phyloP scores from a whole-genome alignment of 2,329 filamentous ascomycete species.

The Pseudocercospora eumusae region DNA sequence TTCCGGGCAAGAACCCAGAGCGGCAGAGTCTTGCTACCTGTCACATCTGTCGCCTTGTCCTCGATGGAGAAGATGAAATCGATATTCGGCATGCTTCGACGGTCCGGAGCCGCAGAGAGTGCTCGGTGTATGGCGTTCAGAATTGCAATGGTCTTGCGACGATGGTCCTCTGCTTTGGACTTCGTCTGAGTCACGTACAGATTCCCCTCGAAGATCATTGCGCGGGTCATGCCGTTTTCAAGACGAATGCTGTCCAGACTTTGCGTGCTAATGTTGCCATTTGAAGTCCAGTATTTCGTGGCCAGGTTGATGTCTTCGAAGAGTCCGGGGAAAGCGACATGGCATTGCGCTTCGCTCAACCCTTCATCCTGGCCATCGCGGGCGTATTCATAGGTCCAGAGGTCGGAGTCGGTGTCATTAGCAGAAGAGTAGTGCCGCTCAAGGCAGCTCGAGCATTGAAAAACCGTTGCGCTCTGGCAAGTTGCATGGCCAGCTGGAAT shows the following conservation, averaged over 20 bases:
- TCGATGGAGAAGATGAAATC: constrained; percentile 54
- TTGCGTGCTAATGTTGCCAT: constrained; percentile 21
- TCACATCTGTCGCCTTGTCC: constrained; percentile 43
- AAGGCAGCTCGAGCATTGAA: constrained; percentile 27
- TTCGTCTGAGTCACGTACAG: constrained; percentile 39
- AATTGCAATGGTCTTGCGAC: constrained; percentile 31
- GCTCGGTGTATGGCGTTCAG: constrained; percentile 53
- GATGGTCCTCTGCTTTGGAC: constrained; percentile 31
- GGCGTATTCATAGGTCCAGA: constrained; percentile 23
- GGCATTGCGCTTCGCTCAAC: constrained; percentile 32
- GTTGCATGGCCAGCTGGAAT: constrained; percentile 30
- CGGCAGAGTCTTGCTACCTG: constrained; percentile 36
- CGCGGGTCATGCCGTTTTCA: constrained; percentile 32
- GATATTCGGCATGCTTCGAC: constrained; percentile 46
- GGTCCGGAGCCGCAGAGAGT: constrained; percentile 44
- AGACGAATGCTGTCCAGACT: constrained; percentile 24
- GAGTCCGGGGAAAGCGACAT: constrained; percentile 36
- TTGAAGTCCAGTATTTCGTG: constrained; percentile 28
- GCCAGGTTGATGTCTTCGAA: constrained; percentile 38
- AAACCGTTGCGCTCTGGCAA: constrained; percentile 25
- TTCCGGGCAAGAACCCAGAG: constrained; percentile 42
- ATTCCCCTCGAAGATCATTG: constrained; percentile 41
- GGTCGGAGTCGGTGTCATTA: constrained; percentile 18
- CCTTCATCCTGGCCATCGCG: constrained; percentile 26
- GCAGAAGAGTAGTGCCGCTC: constrained; percentile 15